Conservation (phyloP, 495 filamentous ascomycete species). For the Bombardia bombarda region DNA sequence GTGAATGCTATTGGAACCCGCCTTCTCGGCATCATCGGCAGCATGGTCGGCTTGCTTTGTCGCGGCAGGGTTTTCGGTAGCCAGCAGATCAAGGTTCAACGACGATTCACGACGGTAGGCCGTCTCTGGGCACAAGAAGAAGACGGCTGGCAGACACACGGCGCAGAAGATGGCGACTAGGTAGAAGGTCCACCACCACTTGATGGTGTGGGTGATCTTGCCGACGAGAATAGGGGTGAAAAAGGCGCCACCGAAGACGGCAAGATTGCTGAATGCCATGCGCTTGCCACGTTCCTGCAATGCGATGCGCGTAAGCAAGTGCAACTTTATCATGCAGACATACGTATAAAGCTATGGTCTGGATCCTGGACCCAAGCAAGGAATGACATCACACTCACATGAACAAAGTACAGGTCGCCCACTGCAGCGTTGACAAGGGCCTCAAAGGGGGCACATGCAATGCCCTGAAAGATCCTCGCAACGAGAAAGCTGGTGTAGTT, state of each 20-base stretch:
- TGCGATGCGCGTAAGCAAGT: slow-evolving; percentile 7
- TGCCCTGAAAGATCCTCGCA: slow-evolving; percentile 68
- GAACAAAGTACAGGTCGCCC: slow-evolving; percentile 70
- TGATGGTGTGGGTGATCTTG: slow-evolving; percentile 67
- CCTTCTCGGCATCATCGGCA: slow-evolving; percentile 15
- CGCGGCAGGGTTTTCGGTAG: slow-evolving; percentile 5
- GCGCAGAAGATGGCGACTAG: slow-evolving; percentile 65
- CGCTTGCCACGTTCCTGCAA: slow-evolving; percentile 67
- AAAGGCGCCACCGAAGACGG: slow-evolving; percentile 86
- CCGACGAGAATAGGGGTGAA: slow-evolving; percentile 85
- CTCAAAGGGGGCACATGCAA: slow-evolving; percentile 71
- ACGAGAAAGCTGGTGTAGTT: slow-evolving; percentile 65
- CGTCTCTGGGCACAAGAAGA: slow-evolving; percentile 82
- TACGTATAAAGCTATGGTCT: no score
- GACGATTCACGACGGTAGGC: slow-evolving; percentile 58
- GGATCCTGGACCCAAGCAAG: no score
- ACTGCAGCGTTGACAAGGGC: slow-evolving; percentile 69
- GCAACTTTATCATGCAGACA: no score
- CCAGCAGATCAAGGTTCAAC: slow-evolving; percentile 51
- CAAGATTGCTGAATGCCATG: slow-evolving; percentile 85
- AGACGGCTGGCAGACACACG: slow-evolving; percentile 52
- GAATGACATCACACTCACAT: no score
- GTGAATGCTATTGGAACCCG: neutral
- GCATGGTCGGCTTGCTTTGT: neutral
- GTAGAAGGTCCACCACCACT: slow-evolving; percentile 76